Conservation (phyloP, 2,329 filamentous ascomycete species). For the Trichoderma afroharzianum region DNA sequence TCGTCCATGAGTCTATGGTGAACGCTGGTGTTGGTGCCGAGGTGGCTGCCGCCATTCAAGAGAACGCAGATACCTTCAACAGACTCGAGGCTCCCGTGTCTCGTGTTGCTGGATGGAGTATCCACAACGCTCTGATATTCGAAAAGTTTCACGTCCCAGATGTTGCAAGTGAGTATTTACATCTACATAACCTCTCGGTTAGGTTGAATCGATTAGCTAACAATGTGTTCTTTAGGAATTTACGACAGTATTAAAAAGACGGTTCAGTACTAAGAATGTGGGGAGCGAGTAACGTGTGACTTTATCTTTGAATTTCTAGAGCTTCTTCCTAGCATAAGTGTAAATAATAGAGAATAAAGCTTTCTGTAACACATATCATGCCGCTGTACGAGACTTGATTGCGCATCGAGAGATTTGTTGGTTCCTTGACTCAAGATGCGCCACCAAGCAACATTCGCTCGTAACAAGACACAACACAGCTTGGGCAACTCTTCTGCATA, state of each 20-base stretch:
- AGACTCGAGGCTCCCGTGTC: constrained; percentile 80
- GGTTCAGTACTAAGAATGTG: constrained; percentile 53
- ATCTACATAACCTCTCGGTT: neutral
- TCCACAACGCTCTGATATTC: constrained; percentile 73
- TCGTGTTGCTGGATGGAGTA: constrained; percentile 85
- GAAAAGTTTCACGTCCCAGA: constrained; percentile 83
- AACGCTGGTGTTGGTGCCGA: constrained; percentile 88
- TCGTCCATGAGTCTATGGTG: constrained; percentile 90
- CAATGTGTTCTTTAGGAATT: constrained; percentile 49
- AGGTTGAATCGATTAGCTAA: neutral
- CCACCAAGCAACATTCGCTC: neutral
- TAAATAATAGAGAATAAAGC: neutral
- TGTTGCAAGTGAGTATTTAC: constrained; percentile 68
- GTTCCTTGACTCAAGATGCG: neutral
- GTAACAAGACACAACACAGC: neutral
- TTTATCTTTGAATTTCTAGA: constrained; percentile 4
- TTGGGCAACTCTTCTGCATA: neutral
- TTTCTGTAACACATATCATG: neutral
- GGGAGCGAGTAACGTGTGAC: neutral
- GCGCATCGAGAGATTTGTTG: neutral
- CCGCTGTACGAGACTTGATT: neutral
- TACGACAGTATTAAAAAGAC: constrained; percentile 68
- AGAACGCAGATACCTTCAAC: constrained; percentile 70
- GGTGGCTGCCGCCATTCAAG: constrained; percentile 83
- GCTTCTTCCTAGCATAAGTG: neutral